phyloP scores from a whole-genome alignment of 768 basidiomycete genomes.

The Mycena maculata region DNA sequence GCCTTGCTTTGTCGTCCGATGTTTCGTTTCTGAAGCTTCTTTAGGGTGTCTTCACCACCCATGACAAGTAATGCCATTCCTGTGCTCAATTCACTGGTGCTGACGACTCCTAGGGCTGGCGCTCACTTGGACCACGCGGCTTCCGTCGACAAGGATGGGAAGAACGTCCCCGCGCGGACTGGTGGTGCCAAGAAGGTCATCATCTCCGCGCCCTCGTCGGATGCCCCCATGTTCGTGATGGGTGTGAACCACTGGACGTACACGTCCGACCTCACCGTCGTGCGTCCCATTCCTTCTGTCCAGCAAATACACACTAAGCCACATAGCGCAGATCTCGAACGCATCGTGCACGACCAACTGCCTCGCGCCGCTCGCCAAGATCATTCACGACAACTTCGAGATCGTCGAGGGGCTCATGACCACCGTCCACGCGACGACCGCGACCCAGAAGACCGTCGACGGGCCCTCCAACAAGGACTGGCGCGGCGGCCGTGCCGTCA shows the following conservation, averaged over 20 bases:
- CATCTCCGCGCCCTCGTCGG: constrained; percentile 98
- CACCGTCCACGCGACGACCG: constrained; percentile 97
- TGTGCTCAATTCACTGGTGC: constrained; percentile 20
- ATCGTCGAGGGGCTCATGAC: constrained; percentile 99
- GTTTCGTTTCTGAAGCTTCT: constrained; percentile 23
- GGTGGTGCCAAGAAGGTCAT: constrained; percentile 99
- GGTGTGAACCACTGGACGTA: constrained; percentile 97
- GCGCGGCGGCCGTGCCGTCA: constrained; percentile 96
- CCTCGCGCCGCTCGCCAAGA: constrained; percentile 98
- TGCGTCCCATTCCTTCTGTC: constrained; percentile 51
- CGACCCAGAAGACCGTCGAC: constrained; percentile 95
- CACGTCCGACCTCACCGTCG: constrained; percentile 88
- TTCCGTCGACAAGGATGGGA: too few species aligned
- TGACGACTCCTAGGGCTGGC: constrained; percentile 66
- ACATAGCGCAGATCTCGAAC: constrained; percentile 82
- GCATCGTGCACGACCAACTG: constrained; percentile 99
- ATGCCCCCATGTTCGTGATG: constrained; percentile 94
- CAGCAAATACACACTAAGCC: not conserved
- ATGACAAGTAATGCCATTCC: constrained; percentile 72
- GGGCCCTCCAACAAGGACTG: constrained; percentile 96
- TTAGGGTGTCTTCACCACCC: constrained; percentile 98
- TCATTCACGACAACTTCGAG: constrained; percentile 96
- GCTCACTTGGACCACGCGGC: constrained; percentile 96
- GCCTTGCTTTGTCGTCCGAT: constrained; percentile 16
- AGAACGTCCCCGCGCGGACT: too few species aligned